Evolutionary conservation across 257 asterid genomes (phyloP).

Genomic region (Solanum piurae): DNA sequence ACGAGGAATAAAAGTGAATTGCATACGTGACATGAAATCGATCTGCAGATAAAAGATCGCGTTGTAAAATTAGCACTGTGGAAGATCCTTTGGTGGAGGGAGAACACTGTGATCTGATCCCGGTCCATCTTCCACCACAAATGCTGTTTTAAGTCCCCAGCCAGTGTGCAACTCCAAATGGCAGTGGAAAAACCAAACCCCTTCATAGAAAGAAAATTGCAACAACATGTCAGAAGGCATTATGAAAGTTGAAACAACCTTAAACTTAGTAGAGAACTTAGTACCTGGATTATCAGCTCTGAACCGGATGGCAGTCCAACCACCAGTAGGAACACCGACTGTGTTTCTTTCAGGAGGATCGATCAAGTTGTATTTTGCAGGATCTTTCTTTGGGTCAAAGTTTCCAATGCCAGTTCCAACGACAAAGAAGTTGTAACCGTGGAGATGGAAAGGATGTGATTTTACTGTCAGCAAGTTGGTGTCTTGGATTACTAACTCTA

Average conservation of each 20-base stretch:
- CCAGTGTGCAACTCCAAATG: conserved; percentile 67
- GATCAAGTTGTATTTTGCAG: conserved; percentile 39
- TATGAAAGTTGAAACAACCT: not conserved
- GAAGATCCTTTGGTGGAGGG: conserved; percentile 35
- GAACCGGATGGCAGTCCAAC: conserved; percentile 78
- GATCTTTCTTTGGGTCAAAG: conserved; percentile 40
- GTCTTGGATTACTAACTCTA: conserved; percentile 27
- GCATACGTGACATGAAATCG: not conserved
- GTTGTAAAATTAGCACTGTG: conserved; percentile 11
- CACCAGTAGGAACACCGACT: conserved; percentile 69
- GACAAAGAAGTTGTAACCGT: conserved; percentile 22
- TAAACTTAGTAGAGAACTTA: not conserved
- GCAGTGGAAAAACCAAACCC: conserved; percentile 69
- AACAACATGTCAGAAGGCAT: not conserved
- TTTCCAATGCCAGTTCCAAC: conserved; percentile 28
- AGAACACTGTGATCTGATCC: conserved; percentile 24
- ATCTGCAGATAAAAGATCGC: not conserved
- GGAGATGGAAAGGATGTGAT: conserved; percentile 1
- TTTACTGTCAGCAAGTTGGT: conserved; percentile 16
- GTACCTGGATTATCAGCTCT: conserved; percentile 79
- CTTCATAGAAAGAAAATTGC: conserved; percentile 7
- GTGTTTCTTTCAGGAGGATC: conserved; percentile 78
- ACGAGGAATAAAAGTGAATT: not conserved
- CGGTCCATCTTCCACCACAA: conserved; percentile 53
- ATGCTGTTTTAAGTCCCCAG: conserved; percentile 59